Base-by-base conservation (phyloP, 1,284 basidiomycete genomes). In the Tremellales sp. region DNA sequence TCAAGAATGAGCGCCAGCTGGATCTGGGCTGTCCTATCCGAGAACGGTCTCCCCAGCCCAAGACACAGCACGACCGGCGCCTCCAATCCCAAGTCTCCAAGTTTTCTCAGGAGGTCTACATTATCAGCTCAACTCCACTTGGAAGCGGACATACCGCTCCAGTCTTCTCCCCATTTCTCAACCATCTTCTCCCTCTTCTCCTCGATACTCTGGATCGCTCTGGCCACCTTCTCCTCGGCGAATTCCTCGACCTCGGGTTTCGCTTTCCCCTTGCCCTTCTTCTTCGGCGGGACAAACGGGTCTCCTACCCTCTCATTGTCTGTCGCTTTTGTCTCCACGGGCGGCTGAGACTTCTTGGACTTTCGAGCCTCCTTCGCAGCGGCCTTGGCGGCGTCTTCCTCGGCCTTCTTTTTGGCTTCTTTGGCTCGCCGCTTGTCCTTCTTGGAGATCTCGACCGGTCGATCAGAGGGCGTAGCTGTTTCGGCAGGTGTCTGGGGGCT, bases 401-500 rank as follows among this genome's bases (percentile, higher is more conserved):
- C 70, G 2, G 68, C 79, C 47, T 81, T 83, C 73, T 88, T 92
- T 56, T 81, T 84, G 5, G 82, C 84, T 66, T 93, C 86, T 42
- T 81, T 77, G 5, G 84, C 82, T 45, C 83, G 79, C 38, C 91
- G 76, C 68, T 85, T 90, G 26, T 93, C 89, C 43, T 80, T 80
- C 71, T 94, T 95, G 2, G 86, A 84, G 31, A 81, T 66, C 57
- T 78, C 77, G 26, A 56, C 66, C 12, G 47, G 36, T 45, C 40
- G 45, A 37, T 12, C 25, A 13, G n/a, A n/a, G n/a, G n/a, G n/a
- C n/a, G n/a, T n/a, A n/a, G n/a, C n/a, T n/a, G n/a, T n/a, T n/a
- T n/a, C n/a, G n/a, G n/a, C n/a, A n/a, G n/a, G n/a, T n/a, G n/a
- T n/a, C n/a, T n/a, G n/a, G n/a, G n/a, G n/a, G n/a, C n/a, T n/a